These are phyloP conservation scores for Cairneyella variabilis DNA, from an alignment of 495 filamentous ascomycete genomes.

Conservation along the genomic window DNA sequence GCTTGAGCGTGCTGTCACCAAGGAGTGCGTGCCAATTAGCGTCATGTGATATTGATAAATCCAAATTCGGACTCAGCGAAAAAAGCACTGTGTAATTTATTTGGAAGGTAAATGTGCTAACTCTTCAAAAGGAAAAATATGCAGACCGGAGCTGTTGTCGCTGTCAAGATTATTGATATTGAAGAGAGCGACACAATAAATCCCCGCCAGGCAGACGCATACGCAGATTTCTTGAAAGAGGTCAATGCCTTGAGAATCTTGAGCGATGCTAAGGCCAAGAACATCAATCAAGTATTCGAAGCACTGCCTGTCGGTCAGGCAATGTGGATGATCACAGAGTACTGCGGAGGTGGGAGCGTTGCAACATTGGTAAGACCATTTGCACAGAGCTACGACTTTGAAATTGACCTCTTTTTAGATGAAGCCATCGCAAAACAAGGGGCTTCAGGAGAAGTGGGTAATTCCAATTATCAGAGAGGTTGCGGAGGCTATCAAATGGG, in stretches of 20 bases:
- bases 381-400: no score
- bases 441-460: slow-evolving; percentile 85
- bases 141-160: slow-evolving; percentile 64
- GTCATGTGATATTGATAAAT: no score
- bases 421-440: slow-evolving; percentile 59
- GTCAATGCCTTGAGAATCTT: slow-evolving; percentile 81
- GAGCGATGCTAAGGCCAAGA: slow-evolving; percentile 77
- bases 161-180: slow-evolving; percentile 95
- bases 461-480: slow-evolving; percentile 86
- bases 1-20: no score
- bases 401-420: no score
- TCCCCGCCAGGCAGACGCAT: slow-evolving; percentile 71
- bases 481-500: slow-evolving; percentile 75
- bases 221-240: slow-evolving; percentile 84
- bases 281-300: slow-evolving; percentile 87
- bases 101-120: slow-evolving; percentile 2
- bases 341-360: slow-evolving; percentile 94
- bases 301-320: slow-evolving; percentile 81
- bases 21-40: no score
- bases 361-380: slow-evolving; percentile 67
- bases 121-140: slow-evolving; percentile 41
- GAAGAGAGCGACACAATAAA: slow-evolving; percentile 77
- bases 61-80: no score
- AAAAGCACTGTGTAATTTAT: no score
- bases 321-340: slow-evolving; percentile 95